Percentiles rank a stretch among this genome's conserved stretches.
Conservation (phyloP, 495 filamentous ascomycete genomes). For the Extremus antarcticus region DNA sequence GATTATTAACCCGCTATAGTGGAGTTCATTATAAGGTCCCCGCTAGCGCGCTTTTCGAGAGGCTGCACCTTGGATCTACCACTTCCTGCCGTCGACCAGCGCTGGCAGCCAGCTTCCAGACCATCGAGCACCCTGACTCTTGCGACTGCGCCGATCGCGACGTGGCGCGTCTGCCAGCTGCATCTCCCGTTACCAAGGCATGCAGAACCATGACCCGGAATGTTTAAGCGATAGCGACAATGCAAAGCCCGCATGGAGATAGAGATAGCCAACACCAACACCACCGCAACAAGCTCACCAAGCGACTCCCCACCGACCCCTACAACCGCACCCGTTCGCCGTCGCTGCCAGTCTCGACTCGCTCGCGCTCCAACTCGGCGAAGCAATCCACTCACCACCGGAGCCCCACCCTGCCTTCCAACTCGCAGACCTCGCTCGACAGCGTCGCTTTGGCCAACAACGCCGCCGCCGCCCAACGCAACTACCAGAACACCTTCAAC, state of each 20-base stretch:
- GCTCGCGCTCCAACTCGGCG: not conserved
- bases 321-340: not conserved
- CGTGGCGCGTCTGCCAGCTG: not conserved
- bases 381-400: not conserved
- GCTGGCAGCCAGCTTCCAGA: not conserved
- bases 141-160: not conserved
- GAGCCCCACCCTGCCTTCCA: constrained; percentile 1
- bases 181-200: not conserved
- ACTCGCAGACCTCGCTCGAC: constrained; percentile 1
- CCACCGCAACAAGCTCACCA: not conserved
- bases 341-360: not conserved
- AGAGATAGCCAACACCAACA: not conserved
- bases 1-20: not conserved
- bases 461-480: not conserved
- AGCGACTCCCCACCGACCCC: not conserved
- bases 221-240: not conserved
- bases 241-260: not conserved
- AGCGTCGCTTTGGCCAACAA: not conserved
- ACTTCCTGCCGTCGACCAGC: not conserved
- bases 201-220: not conserved
- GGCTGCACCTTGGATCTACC: no score
- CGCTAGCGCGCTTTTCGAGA: no score
- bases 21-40: no score
- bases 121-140: no score
- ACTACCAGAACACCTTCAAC: not conserved